phyloP scores from a whole-genome alignment of 2,329 filamentous ascomycete genomes.

The Colletotrichum falcatum region DNA sequence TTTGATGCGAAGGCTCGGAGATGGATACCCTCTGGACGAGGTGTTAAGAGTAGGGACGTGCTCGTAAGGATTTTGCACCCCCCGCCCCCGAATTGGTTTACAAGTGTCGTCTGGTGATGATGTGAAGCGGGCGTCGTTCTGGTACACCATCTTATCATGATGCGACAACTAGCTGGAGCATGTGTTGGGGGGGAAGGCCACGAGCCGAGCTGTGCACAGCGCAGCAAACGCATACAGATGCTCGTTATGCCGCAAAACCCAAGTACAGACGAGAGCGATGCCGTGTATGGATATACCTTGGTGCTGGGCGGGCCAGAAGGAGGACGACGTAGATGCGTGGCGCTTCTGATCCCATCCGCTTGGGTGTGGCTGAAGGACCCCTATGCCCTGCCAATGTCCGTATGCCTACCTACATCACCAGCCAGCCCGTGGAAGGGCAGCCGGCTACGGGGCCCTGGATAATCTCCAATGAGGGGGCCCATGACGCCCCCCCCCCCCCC shows the following conservation, averaged over 20 bases:
- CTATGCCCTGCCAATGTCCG: slow-evolving; percentile 33
- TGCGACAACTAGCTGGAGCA: slow-evolving; percentile 34
- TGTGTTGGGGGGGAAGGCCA: slow-evolving; percentile 16
- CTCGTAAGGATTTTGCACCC: slow-evolving; percentile 7
- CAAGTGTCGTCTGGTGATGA: slow-evolving; percentile 17
- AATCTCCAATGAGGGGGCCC: slow-evolving; percentile 19
- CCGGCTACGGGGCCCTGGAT: slow-evolving; percentile 7
- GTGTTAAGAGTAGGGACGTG: background rate
- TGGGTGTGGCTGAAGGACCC: slow-evolving; percentile 39
- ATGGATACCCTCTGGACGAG: background rate
- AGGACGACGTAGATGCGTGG: slow-evolving; percentile 14
- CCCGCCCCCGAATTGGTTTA: slow-evolving; percentile 4
- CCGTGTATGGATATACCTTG: slow-evolving; percentile 15
- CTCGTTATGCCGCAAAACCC: background rate
- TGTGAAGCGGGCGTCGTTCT: slow-evolving; percentile 23
- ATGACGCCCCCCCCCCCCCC: slow-evolving; percentile 31
- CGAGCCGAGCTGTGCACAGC: slow-evolving; percentile 23
- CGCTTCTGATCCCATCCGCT: slow-evolving; percentile 23
- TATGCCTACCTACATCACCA: too few relatives aligned
- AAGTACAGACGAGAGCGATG: slow-evolving; percentile 1
- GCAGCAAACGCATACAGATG: background rate
- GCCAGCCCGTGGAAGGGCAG: background rate
- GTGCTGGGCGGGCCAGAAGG: slow-evolving; percentile 3
- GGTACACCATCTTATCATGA: slow-evolving; percentile 33
- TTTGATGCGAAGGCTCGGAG: slow-evolving; percentile 1